Conservation (phyloP, 495 filamentous ascomycete species). For the Neurospora discreta region DNA sequence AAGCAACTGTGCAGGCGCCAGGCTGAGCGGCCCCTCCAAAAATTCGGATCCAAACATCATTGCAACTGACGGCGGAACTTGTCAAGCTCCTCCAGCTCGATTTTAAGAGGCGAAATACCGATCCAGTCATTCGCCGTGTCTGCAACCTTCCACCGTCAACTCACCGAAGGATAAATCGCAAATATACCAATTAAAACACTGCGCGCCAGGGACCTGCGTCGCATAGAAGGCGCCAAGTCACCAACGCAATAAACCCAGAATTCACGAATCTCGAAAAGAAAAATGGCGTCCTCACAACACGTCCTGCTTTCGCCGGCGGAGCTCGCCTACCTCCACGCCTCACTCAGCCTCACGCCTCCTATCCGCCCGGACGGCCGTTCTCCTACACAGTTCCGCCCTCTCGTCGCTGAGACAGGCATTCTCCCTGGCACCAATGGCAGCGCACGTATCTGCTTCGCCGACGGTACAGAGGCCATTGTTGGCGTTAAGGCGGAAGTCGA, state of each 20-base stretch:
- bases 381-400: conserved; percentile 77
- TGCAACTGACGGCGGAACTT: background rate
- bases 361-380: conserved; percentile 82
- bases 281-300: conserved; percentile 32
- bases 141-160: background rate
- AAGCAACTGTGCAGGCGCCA: background rate
- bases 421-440: conserved; percentile 84
- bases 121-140: background rate
- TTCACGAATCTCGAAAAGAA: background rate
- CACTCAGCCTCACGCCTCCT: conserved; percentile 65
- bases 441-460: conserved; percentile 85
- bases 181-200: background rate
- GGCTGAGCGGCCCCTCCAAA: background rate
- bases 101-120: background rate
- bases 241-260: background rate
- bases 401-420: conserved; percentile 80
- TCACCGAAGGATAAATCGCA: background rate
- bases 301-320: conserved; percentile 83
- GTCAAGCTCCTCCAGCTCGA: background rate
- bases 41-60: background rate
- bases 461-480: conserved; percentile 90
- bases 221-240: background rate
- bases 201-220: background rate
- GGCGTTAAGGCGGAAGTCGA: conserved; percentile 93
- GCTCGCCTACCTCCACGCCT: conserved; percentile 88